Base-by-base conservation (phyloP, 345 rosid species). In the Eucalyptus sp. region DNA sequence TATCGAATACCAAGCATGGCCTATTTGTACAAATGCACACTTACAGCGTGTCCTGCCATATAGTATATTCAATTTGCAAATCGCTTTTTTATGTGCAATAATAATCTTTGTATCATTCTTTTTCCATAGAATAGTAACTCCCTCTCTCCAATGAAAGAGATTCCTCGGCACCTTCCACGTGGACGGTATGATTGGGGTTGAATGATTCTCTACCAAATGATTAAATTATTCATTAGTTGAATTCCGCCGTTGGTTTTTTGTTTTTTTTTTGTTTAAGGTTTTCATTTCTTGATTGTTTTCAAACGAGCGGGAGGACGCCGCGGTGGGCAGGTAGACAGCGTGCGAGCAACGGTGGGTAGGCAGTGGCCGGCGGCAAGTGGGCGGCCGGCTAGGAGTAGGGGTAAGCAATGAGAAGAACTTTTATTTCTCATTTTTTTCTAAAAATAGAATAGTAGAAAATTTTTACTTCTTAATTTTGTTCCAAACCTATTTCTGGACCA, bases 31-130 rank as follows among this genome's bases (percentile, higher is more conserved):
- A 56, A 56, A 56, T 24, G 27, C 62, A 56, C 62, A 24, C 2
- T 8, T 22, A 8, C 13, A 10, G 29, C 18, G 13, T 3, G 13
- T 5, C 62, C 0, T 25, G 29, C 2, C 4, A 5, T 60, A 10
- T 27, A 27, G 0, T 60, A 27, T 25, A 60, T 12, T 25, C 13
- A 25, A 27, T 25, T 12, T 27, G 7, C n/a, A 60, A 25, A 12
- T 60, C 4, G 0, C 66, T 60, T 24, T 54, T 20, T 7, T 54
- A 18, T 18, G 58, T 54, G 25, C 58, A 54, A 8, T 8, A 18
- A 24, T 9, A 24, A 25, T 58, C n/a, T 58, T 58, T 5, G 0
- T 25, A 25, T 58, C 13, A 10, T 25, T 56, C 24, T 54, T 7
- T 11, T 25, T 1, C 54, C 29, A 10, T 58, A 58, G n/a, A 58